Conservation (phyloP, 148 eudicot species). For the Nepenthes gracilis region DNA sequence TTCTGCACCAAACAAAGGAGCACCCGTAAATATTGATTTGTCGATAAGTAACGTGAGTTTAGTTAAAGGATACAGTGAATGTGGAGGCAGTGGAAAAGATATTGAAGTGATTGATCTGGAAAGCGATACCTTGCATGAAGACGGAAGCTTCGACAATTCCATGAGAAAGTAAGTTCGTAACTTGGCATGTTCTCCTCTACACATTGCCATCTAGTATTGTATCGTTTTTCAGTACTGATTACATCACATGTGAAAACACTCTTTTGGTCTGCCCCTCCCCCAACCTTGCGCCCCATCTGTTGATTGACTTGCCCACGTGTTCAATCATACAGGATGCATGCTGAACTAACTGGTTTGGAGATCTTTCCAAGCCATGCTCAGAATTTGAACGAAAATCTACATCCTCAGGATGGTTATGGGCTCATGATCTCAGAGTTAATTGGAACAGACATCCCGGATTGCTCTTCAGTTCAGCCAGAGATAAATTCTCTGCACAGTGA, state of each 20-base stretch:
- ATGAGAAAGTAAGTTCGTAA: conserved; percentile 39
- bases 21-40: conserved; percentile 48
- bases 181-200: neutral
- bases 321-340: conserved; percentile 41
- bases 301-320: neutral
- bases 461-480: conserved; percentile 55
- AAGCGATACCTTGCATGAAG: conserved; percentile 44
- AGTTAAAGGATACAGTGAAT: conserved; percentile 24
- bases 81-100: conserved; percentile 42
- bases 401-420: conserved; percentile 80
- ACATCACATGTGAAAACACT: neutral
- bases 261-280: too few species aligned
- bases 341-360: conserved; percentile 39
- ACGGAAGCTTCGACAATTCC: conserved; percentile 26
- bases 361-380: conserved; percentile 42
- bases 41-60: conserved; percentile 44
- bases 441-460: conserved; percentile 61
- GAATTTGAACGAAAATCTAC: conserved; percentile 43
- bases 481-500: conserved; percentile 60
- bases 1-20: conserved; percentile 25
- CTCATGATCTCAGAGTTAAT: conserved; percentile 91
- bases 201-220: neutral
- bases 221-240: neutral
- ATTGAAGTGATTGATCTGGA: conserved; percentile 93
- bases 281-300: too few species aligned